A percentile compares a stretch with the other conserved stretches of the same genome.
Conservation (phyloP, 257 asterid species). For the Solanum ahanhuiri region DNA sequence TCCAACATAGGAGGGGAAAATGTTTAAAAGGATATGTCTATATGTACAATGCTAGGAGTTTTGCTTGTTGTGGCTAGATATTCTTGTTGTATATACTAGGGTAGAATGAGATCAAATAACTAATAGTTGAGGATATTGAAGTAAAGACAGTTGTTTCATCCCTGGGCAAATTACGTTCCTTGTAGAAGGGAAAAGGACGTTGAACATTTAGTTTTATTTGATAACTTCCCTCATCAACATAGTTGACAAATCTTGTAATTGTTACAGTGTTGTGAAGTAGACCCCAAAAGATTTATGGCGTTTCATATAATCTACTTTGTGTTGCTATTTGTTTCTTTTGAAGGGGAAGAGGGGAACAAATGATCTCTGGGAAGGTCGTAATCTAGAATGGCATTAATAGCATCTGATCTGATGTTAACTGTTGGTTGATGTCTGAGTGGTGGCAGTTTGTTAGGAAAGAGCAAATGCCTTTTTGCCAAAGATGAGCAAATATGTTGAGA, state of each 20-base stretch:
- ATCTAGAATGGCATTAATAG: not conserved
- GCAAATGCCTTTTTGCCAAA: not conserved
- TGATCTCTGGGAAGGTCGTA: not conserved
- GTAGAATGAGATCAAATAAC: not conserved
- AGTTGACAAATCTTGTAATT: not conserved
- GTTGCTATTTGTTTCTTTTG: not conserved
- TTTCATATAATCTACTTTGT: not conserved
- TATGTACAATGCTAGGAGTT: not conserved
- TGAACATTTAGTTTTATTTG: not conserved
- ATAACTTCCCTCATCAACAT: not conserved
- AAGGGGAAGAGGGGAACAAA: not conserved
- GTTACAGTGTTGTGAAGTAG: not conserved
- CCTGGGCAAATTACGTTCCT: not conserved
- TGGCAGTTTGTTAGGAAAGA: not conserved
- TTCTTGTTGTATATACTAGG: not conserved
- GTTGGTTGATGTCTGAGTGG: not conserved
- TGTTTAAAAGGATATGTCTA: not conserved
- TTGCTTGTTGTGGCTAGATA: not conserved
- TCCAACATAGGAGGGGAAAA: not conserved
- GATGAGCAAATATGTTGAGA: not conserved
- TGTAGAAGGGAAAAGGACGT: not conserved
- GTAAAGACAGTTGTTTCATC: not conserved
- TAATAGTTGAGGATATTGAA: not conserved
- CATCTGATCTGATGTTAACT: not conserved
- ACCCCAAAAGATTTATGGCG: not conserved